phyloP scores from a whole-genome alignment of 2,329 filamentous ascomycete species.

The Verticillium alfalfae region DNA sequence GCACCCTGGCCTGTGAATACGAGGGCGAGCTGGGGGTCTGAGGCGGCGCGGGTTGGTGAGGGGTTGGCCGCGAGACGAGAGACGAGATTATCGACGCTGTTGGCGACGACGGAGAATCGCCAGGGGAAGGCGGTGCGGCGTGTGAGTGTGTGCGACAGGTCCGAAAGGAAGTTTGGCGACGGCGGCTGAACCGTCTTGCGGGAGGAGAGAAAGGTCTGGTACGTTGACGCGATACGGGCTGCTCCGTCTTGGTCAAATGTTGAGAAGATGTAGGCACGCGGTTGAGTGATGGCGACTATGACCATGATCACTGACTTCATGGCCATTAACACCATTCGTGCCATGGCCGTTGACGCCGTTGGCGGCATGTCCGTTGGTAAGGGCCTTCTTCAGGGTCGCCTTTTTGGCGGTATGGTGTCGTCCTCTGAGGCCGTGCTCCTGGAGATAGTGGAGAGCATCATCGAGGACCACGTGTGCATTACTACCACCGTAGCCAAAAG shows the following conservation, averaged over 20 bases:
- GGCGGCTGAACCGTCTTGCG: no score
- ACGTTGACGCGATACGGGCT: no score
- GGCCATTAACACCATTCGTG: no score
- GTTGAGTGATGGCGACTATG: no score
- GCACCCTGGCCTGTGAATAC: slow-evolving; percentile 20
- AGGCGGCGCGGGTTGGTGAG: slow-evolving; percentile 8
- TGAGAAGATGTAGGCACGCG: no score
- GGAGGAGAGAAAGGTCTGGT: no score
- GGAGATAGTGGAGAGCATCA: background rate
- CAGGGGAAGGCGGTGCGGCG: slow-evolving; percentile 14
- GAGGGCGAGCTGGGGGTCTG: slow-evolving; percentile 8
- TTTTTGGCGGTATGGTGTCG: background rate
- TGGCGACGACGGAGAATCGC: slow-evolving; percentile 17
- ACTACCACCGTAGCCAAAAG: slow-evolving; percentile 29
- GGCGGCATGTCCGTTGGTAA: background rate
- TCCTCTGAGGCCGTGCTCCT: no score
- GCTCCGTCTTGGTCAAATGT: no score
- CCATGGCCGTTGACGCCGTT: no score
- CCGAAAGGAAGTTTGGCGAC: slow-evolving; percentile 15
- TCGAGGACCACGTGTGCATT: slow-evolving; percentile 26
- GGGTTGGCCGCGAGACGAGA: slow-evolving; percentile 9
- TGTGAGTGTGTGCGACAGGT: slow-evolving; percentile 5
- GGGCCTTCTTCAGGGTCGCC: slow-evolving; percentile 1
- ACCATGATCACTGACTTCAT: no score
- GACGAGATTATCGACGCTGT: slow-evolving; percentile 2